Evolutionary conservation across 2,329 filamentous ascomycete species (phyloP).

Genomic region (Aspergillus melleus): DNA sequence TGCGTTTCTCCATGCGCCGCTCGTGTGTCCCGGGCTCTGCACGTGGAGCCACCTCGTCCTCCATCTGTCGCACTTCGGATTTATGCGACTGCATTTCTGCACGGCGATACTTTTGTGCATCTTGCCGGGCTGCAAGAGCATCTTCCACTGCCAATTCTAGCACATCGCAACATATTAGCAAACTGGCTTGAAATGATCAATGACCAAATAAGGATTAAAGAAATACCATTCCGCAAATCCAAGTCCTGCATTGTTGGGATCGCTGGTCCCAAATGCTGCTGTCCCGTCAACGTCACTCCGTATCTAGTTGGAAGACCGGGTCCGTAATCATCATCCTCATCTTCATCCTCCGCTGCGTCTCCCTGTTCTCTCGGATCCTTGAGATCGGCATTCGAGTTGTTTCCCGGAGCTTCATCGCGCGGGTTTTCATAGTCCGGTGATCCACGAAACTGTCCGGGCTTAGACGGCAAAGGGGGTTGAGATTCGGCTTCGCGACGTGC

Average conservation of each 20-base stretch:
- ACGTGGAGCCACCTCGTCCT: conserved; percentile 77
- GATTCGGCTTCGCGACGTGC: conserved; percentile 39
- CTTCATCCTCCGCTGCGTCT: conserved; percentile 37
- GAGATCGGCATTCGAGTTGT: neutral
- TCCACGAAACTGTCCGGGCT: conserved; percentile 4
- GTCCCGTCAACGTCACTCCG: neutral
- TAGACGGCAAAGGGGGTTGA: neutral
- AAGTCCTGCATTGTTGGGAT: conserved; percentile 77
- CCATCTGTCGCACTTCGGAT: conserved; percentile 31
- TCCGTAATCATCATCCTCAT: conserved; percentile 65
- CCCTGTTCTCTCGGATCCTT: neutral
- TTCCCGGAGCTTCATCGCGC: conserved; percentile 32
- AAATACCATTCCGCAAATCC: conserved; percentile 51
- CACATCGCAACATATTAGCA: neutral
- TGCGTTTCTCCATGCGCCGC: conserved; percentile 81
- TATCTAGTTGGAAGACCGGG: conserved; percentile 46
- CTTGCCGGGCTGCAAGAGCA: conserved; percentile 26
- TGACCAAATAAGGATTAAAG: neutral
- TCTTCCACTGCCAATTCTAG: conserved; percentile 35
- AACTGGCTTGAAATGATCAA: neutral
- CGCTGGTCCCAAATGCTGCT: conserved; percentile 50
- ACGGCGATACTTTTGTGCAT: conserved; percentile 35
- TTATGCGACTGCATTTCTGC: conserved; percentile 55
- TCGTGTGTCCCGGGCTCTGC: conserved; percentile 82
- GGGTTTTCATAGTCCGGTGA: conserved; percentile 27